A percentile compares a stretch with the other conserved stretches of the same genome.
Evolutionary conservation across 2,329 filamentous ascomycete genomes (phyloP).

Genomic region (Ascochyta rabiei): DNA sequence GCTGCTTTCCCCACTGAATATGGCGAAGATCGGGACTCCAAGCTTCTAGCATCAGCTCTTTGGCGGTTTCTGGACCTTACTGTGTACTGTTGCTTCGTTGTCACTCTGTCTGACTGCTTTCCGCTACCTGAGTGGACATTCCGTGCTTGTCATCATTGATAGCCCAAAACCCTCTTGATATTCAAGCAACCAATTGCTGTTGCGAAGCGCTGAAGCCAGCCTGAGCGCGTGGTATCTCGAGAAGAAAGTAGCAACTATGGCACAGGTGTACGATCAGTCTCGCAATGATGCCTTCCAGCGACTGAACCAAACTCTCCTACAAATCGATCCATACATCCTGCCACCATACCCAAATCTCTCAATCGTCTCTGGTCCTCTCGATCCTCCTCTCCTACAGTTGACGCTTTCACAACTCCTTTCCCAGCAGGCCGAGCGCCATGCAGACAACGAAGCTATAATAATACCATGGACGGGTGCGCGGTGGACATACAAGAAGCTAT

Average conservation of each 20-base stretch:
- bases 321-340: constrained; percentile 47
- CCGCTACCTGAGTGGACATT: constrained; percentile 18
- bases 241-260: constrained; percentile 22
- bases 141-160: constrained; percentile 17
- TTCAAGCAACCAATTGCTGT: background rate
- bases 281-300: constrained; percentile 40
- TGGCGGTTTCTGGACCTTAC: constrained; percentile 25
- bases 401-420: constrained; percentile 76
- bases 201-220: background rate
- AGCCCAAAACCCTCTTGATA: background rate
- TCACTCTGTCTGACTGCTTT: constrained; percentile 20
- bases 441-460: constrained; percentile 70
- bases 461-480: constrained; percentile 77
- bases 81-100: constrained; percentile 29
- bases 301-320: constrained; percentile 46
- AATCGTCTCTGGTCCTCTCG: constrained; percentile 69
- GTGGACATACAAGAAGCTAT: constrained; percentile 65
- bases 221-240: background rate
- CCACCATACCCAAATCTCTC: constrained; percentile 55
- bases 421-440: constrained; percentile 70
- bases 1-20: constrained; percentile 13
- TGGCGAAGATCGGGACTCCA: constrained; percentile 17
- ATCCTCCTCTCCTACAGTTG: constrained; percentile 72
- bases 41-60: constrained; percentile 16
- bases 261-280: constrained; percentile 35